Evolutionary conservation across 106 monocot species (phyloP), one percentile per base, ranked within the genome.

Genomic region (Apostasia ramifera): DNA sequence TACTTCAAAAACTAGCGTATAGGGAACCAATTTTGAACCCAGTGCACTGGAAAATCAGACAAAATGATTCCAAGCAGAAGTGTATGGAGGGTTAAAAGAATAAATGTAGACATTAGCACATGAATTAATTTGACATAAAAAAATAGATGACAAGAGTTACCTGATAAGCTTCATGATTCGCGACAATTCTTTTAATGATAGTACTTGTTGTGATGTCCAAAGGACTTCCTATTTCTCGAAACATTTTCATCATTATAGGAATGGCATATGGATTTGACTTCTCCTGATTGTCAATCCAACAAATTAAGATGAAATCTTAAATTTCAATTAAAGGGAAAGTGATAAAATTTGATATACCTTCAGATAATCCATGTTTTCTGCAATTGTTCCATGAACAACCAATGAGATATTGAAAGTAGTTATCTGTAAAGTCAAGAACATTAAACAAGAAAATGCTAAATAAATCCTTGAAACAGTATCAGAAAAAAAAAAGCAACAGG

Each of bases 151-250:
- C n/a, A 53, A 66, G 46, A 53, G 52, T 67, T 52, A 83, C 83
- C 79, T 72, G 79, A 60, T 68, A 83, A 4, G 83, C 79, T 56
- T 83, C 79, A 57, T 76, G 74, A 68, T 83, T 83, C 0, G 76
- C 51, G 37, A 83, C 68, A 47, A 83, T 83, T 63, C 83, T 79
- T 52, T 76, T 76, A 49, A 79, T 79, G 14, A 83, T 76, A 8
- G 83, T 79, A 47, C 71, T 79, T 38, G 76, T 83, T 48, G 76
- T 83, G 13, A 79, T 83, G 68, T 83, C 79, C n/a, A 79, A 53
- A 67, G 83, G 79, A 63, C 79, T 79, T 48, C 76, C 43, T 9
- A 83, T 63, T 40, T 66, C 58, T 15, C 40, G 52, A 44, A 37
- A 76, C 39, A 83, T 83, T 42, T 72, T 79, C 71, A 83, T 63